Percentiles rank a stretch among this genome's conserved stretches.
Conservation (phyloP, 108 stramenopile species). For the Nitzschia sp. region DNA sequence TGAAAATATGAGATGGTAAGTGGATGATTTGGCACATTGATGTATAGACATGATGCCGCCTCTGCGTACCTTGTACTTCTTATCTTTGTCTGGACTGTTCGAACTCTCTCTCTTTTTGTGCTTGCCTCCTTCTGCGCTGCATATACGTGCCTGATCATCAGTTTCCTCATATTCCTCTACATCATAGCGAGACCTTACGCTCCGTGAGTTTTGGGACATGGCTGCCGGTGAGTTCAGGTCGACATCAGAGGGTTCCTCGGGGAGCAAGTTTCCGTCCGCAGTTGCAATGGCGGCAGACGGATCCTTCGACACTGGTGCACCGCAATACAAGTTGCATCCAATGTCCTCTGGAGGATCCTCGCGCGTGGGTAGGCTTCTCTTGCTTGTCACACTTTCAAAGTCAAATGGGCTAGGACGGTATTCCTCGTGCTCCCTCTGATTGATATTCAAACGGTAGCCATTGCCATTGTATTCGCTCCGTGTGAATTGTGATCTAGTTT, state of each 20-base stretch:
- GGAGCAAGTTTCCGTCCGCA: slow-evolving; percentile 8
- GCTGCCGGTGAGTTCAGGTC: slow-evolving; percentile 3
- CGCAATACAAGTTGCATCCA: slow-evolving; percentile 10
- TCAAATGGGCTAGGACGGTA: slow-evolving; percentile 18
- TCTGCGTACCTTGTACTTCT: not conserved
- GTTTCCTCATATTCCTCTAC: not conserved
- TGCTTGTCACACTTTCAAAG: slow-evolving; percentile 24
- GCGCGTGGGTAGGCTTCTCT: slow-evolving; percentile 3
- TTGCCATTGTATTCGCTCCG: slow-evolving; percentile 6
- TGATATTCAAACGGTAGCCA: slow-evolving; percentile 2
- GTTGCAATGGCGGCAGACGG: slow-evolving; percentile 23
- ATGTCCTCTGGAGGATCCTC: slow-evolving; percentile 37
- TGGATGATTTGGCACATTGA: not conserved
- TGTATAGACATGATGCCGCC: not conserved
- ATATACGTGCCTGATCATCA: not conserved
- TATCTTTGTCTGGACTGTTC: not conserved
- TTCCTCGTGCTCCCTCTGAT: not conserved
- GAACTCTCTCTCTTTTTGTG: not conserved
- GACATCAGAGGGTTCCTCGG: slow-evolving; percentile 9
- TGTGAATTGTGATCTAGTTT: not conserved
- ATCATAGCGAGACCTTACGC: slow-evolving; percentile 4
- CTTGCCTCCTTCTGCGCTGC: not conserved
- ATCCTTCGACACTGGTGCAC: slow-evolving; percentile 15
- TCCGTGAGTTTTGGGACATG: slow-evolving; percentile 5
- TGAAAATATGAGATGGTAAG: not conserved